Conservation (phyloP, 441 rosid genomes). For the Adansonia madagascariensis region DNA sequence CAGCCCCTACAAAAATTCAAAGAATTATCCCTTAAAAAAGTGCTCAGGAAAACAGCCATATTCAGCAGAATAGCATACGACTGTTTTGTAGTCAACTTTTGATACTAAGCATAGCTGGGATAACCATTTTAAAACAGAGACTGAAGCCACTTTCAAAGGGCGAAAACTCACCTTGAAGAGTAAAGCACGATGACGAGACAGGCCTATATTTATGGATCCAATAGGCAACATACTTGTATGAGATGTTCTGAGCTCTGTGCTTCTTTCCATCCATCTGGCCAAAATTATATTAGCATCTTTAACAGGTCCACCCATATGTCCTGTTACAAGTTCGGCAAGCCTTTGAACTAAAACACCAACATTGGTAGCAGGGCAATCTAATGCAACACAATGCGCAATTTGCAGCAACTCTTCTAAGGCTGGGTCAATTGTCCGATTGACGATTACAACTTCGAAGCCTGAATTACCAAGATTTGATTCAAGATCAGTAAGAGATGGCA, state of each 20-base stretch:
- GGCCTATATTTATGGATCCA: constrained; percentile 84
- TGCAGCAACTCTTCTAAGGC: constrained; percentile 81
- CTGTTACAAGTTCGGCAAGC: constrained; percentile 91
- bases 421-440: constrained; percentile 70
- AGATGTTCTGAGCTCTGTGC: constrained; percentile 74
- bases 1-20: constrained; percentile 5
- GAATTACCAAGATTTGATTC: constrained; percentile 69
- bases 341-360: constrained; percentile 68
- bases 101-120: not conserved
- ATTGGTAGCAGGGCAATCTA: constrained; percentile 72
- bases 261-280: constrained; percentile 88
- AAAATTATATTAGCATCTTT: constrained; percentile 82
- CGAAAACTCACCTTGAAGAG: constrained; percentile 82
- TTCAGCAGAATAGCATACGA: not conserved
- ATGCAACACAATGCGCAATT: constrained; percentile 71
- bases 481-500: constrained; percentile 86
- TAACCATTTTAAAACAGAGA: not conserved
- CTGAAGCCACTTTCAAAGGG: constrained; percentile 24
- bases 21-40: not conserved
- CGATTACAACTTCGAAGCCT: constrained; percentile 79
- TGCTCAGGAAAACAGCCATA: not conserved
- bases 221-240: constrained; percentile 83
- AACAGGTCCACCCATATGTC: constrained; percentile 94
- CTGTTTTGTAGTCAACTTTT: not conserved
- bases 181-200: constrained; percentile 94